Base-by-base conservation (phyloP, 2,329 filamentous ascomycete species). In the Lojkania enalia region DNA sequence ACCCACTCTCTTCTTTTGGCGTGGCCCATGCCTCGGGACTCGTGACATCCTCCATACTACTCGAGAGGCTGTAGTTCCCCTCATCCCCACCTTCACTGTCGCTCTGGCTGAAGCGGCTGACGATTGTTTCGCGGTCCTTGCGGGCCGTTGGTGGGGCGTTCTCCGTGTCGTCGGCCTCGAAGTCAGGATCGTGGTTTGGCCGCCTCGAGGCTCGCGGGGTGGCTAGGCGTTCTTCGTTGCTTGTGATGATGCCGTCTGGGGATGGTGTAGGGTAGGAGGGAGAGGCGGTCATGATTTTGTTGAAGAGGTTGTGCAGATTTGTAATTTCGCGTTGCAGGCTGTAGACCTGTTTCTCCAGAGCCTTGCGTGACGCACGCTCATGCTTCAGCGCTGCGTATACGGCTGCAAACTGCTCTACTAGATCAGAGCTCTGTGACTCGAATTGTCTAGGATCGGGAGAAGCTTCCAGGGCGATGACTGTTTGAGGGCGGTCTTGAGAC, bases 21-120 rank as follows among this genome's bases (percentile, higher is more conserved):
- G 66, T 70, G 4, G 61, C 61, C 63, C 63, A 70, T 2, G 54
- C 57, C 16, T 70, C 66, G 2, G 63, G 63, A 39, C 60, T 66
- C 5, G 49, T 45, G 1, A 60, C 31, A 5, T 64, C 58, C 13
- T 64, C 60, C n/a, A 46, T 48, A 21, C 51, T 51, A 14, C 44
- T 49, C 32, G 33, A 42, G 5, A 41, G 35, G 9, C 49, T 55
- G 15, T 37, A 29, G 3, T 37, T 16, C 12, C 33, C 46, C 19
- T 52, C 40, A 32, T 52, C 54, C 27, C 42, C 44, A 5, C 51
- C 49, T 14, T 42, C 45, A 25, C 43, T 50, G 20, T 36, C 44
- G 20, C 39, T 44, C 15, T 41, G 14, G 18, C 40, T 52, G 38
- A 52, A 52, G 12, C 42, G 39, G 12, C 46, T 47, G 6, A 46